Evolutionary conservation across 331 rosid species (phyloP).

Genomic region (Pyrus hybrid): DNA sequence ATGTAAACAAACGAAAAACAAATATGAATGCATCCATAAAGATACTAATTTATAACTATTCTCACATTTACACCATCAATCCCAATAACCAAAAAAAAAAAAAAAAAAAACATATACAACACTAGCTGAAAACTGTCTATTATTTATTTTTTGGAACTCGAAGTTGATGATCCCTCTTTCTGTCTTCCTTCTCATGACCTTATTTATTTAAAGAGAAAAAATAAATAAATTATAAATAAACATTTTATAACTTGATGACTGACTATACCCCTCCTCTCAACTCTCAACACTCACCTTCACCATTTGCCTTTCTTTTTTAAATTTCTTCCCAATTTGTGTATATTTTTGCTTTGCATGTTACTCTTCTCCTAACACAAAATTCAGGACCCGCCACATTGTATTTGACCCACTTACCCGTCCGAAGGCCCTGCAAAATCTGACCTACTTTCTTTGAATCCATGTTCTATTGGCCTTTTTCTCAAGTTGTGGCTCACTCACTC

Average conservation of each 20-base stretch:
- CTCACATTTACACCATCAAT: slow-evolving; percentile 35
- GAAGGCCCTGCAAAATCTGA: background rate
- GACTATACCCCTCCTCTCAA: slow-evolving; percentile 26
- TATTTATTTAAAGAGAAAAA: slow-evolving; percentile 50
- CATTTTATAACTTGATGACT: slow-evolving; percentile 30
- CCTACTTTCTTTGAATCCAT: background rate
- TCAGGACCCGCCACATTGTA: background rate
- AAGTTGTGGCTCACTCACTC: slow-evolving; percentile 6
- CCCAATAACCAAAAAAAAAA: background rate
- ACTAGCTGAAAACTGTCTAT: background rate
- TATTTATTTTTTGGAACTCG: slow-evolving; percentile 16
- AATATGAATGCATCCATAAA: slow-evolving; percentile 4
- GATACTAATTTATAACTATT: slow-evolving; percentile 21
- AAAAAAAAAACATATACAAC: slow-evolving; percentile 16
- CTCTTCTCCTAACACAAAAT: background rate
- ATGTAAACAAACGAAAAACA: background rate
- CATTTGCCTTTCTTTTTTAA: slow-evolving; percentile 14
- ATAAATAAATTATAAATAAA: slow-evolving; percentile 42
- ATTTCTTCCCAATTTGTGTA: no score
- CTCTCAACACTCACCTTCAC: slow-evolving; percentile 7
- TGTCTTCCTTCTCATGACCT: slow-evolving; percentile 24
- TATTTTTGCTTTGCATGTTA: no score
- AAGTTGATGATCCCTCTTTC: slow-evolving; percentile 18
- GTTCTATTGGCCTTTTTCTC: background rate
- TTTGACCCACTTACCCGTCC: slow-evolving; percentile 1